phyloP scores from a whole-genome alignment of 2,329 filamentous ascomycete genomes.

The Ophiognomonia clavigignenti-juglandacearum region DNA sequence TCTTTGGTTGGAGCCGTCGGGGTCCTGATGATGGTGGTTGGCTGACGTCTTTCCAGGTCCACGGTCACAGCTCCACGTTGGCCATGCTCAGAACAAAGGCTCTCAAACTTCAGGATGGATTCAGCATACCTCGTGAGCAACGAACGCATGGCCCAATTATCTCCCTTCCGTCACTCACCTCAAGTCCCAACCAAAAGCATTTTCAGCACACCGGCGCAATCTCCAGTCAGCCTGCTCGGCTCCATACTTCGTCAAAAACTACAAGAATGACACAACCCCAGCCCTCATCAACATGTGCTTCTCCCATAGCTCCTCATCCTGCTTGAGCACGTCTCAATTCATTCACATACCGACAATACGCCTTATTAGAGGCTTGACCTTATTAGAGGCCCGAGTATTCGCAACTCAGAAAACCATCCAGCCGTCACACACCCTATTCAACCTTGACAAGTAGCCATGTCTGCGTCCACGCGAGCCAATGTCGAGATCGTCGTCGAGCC shows the following conservation, averaged over 20 bases:
- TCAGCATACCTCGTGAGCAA: too few species aligned
- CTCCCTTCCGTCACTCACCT: too few species aligned
- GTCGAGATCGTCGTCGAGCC: conserved; percentile 13
- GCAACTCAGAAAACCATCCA: too few species aligned
- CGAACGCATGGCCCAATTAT: too few species aligned
- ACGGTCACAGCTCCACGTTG: too few species aligned
- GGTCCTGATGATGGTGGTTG: too few species aligned
- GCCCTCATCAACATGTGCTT: background rate
- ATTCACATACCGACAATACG: background rate
- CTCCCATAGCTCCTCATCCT: background rate
- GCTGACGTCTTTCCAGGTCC: too few species aligned
- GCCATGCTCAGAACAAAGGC: too few species aligned
- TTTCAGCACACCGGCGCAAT: background rate
- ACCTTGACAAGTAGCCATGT: background rate
- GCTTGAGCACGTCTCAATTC: background rate
- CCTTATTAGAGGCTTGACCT: background rate
- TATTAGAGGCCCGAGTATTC: background rate
- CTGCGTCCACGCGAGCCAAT: background rate
- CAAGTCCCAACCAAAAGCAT: background rate
- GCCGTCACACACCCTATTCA: too few species aligned
- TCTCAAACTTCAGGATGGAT: background rate
- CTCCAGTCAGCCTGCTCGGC: background rate
- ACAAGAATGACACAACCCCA: background rate
- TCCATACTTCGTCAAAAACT: background rate
- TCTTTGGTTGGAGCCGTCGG: background rate